Conservation (phyloP, 164 flowering plant species). For the Vitis riparia region DNA sequence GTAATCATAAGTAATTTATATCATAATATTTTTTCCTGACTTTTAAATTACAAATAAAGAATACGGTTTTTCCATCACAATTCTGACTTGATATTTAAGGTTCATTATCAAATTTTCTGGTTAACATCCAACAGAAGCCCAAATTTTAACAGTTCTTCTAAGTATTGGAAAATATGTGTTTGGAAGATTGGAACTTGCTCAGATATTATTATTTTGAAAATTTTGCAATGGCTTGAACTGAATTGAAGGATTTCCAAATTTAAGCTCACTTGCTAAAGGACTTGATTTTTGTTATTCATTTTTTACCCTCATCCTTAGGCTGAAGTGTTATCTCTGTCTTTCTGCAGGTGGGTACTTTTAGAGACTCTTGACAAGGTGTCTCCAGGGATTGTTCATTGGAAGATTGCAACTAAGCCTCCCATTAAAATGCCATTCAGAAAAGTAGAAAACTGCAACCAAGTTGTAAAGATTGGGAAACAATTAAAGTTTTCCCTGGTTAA, state of each 20-base stretch:
- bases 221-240: neutral
- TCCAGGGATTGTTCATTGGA: slow-evolving; percentile 93
- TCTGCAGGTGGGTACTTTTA: slow-evolving; percentile 79
- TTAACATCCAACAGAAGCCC: too few species aligned
- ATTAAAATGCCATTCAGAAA: slow-evolving; percentile 89
- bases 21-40: neutral
- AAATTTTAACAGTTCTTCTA: too few species aligned
- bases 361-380: slow-evolving; percentile 87
- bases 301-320: neutral
- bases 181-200: neutral
- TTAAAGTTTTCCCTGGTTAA: slow-evolving; percentile 88
- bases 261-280: neutral
- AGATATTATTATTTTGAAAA: neutral
- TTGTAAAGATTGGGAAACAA: slow-evolving; percentile 82
- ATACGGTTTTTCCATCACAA: too few species aligned
- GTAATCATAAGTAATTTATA: neutral
- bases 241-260: neutral
- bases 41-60: neutral
- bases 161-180: neutral
- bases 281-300: neutral
- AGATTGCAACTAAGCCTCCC: slow-evolving; percentile 83
- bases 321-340: too few species aligned
- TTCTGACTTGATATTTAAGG: too few species aligned
- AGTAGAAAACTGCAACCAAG: slow-evolving; percentile 96
- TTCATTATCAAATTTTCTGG: too few species aligned